Conservation (phyloP, 768 basidiomycete genomes). For the Russula ochroleuca region DNA sequence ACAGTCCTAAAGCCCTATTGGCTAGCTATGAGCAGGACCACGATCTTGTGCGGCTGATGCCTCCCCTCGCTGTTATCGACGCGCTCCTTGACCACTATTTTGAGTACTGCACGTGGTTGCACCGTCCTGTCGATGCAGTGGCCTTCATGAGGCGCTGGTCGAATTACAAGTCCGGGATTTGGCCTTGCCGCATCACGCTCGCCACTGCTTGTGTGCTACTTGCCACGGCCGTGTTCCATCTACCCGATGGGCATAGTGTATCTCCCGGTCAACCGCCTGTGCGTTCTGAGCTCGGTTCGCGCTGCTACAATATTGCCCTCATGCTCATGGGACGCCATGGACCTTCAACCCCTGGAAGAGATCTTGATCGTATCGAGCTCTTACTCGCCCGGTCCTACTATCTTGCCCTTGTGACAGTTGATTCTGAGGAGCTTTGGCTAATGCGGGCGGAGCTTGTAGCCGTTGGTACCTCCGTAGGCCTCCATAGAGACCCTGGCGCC, state of each 20-base stretch:
- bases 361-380: slow-evolving; percentile 72
- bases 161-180: slow-evolving; percentile 24
- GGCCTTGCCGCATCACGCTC: slow-evolving; percentile 25
- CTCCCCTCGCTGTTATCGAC: slow-evolving; percentile 24
- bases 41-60: slow-evolving; percentile 26
- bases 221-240: slow-evolving; percentile 23
- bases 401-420: slow-evolving; percentile 64
- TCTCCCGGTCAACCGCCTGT: slow-evolving; percentile 22
- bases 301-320: slow-evolving; percentile 68
- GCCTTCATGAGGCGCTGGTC: slow-evolving; percentile 25
- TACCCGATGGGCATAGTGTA: slow-evolving; percentile 25
- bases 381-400: slow-evolving; percentile 68
- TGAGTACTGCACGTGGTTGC: slow-evolving; percentile 26
- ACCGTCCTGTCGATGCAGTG: slow-evolving; percentile 18
- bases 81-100: slow-evolving; percentile 26
- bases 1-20: slow-evolving; percentile 10
- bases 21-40: slow-evolving; percentile 26
- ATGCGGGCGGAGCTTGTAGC: slow-evolving; percentile 68
- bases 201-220: slow-evolving; percentile 27
- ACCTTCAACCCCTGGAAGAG: slow-evolving; percentile 52
- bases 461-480: slow-evolving; percentile 75
- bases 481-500: slow-evolving; percentile 81
- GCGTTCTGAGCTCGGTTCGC: slow-evolving; percentile 42
- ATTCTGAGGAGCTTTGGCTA: slow-evolving; percentile 79
- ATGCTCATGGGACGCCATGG: slow-evolving; percentile 57